phyloP scores from a whole-genome alignment of 73 alveolate species.

The Tetrahymena thermophila region DNA sequence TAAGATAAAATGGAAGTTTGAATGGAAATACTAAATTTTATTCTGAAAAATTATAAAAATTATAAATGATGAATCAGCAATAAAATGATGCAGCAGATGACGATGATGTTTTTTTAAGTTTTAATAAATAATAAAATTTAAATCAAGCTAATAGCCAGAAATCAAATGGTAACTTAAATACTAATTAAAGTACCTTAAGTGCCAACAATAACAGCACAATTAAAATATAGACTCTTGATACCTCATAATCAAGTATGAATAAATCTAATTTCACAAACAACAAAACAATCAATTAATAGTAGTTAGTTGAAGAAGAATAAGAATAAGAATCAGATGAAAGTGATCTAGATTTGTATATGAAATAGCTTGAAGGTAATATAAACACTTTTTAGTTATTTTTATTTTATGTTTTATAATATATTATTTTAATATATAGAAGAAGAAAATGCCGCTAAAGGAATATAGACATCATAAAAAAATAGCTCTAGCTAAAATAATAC shows the following conservation, averaged over 20 bases:
- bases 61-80: background rate
- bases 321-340: constrained; percentile 60
- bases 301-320: constrained; percentile 22
- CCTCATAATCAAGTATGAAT: constrained; percentile 1
- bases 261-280: background rate
- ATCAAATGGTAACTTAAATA: background rate
- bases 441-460: constrained; percentile 37
- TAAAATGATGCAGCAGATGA: background rate
- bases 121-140: background rate
- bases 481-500: constrained; percentile 43
- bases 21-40: background rate
- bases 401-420: background rate
- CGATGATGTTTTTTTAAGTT: background rate
- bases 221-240: background rate
- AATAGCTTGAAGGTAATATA: constrained; percentile 38
- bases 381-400: background rate
- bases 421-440: constrained; percentile 23
- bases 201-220: background rate
- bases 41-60: background rate
- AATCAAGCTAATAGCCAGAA: background rate
- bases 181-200: background rate
- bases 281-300: background rate
- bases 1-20: constrained; percentile 4
- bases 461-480: constrained; percentile 42
- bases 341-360: constrained; percentile 72